Base-by-base conservation (phyloP, 208 protist species). In the Acanthamoeba lenticulata region DNA sequence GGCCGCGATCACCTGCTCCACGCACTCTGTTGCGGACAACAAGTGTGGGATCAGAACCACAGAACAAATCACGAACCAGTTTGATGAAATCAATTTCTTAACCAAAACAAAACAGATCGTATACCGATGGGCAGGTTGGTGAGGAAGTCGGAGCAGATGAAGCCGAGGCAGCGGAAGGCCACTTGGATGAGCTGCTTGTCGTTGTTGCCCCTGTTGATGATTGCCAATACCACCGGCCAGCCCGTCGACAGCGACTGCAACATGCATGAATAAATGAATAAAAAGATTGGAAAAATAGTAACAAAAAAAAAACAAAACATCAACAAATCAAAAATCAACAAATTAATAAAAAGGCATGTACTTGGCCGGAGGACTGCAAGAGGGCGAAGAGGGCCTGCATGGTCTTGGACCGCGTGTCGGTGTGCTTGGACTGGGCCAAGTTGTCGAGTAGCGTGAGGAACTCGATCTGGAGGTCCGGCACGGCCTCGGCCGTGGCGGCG, bases 131-230 rank as follows among this genome's bases (percentile, higher is more conserved):
- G 89, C 13, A 93, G 65, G 45, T 93, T 93, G 44, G 89, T 55
- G 45, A 93, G 67, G 47, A 93, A 93, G 45, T 93, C 89, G n/a
- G 62, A 83, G 45, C 89, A 93, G 57, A 93, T 93, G 44, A 93
- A 93, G 36, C 62, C 89, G 19, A 93, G 42, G 27, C 89, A 83
- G 45, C 65, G 89, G 89, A 93, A 93, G 65, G 89, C 89, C 67
- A 55, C 49, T 29, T 93, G 89, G 24, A 93, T 93, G 89, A 83
- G 62, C 24, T 49, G 29, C 65, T 93, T 49, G 47, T 93, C 89
- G 42, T 93, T 93, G 47, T 77, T 93, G 42, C 40, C 89, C 49
- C 34, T 83, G 45, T 81, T 77, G 29, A 83, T 62, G 29, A 93
- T 81, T 11, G 65, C 15, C 55, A 93, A 42, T 36, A 93, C 89